phyloP scores from a whole-genome alignment of 192 early-diverging fungal genomes.

The Coemansia sp. region DNA sequence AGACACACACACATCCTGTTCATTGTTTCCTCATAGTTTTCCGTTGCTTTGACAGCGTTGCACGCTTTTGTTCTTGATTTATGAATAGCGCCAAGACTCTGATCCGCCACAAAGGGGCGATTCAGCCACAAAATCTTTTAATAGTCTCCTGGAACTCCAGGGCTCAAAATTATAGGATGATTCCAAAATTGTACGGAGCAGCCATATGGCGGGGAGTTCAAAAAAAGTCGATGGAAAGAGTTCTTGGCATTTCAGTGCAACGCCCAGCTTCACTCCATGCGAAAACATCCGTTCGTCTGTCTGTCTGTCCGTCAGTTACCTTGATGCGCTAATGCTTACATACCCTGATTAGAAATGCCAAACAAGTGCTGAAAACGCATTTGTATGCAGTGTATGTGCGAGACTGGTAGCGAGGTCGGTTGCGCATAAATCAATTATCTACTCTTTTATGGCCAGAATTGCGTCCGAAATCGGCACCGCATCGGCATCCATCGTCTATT shows the following conservation, averaged over 20 bases:
- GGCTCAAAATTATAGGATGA: not conserved
- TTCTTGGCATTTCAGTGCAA: not conserved
- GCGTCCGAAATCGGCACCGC: conserved; percentile 1
- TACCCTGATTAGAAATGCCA: too few species aligned
- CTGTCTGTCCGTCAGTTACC: too few species aligned
- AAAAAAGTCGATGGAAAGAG: too few species aligned
- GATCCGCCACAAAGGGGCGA: not conserved
- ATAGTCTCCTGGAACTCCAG: not conserved
- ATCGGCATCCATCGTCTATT: not conserved
- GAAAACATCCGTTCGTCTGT: too few species aligned
- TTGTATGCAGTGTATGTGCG: not conserved
- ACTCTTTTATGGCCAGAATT: not conserved
- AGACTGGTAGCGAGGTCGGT: conserved; percentile 4
- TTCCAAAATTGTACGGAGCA: not conserved
- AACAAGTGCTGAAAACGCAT: too few species aligned
- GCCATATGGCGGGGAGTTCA: not conserved
- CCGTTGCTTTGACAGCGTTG: not conserved
- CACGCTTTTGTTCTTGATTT: not conserved
- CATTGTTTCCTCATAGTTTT: not conserved
- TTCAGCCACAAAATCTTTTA: not conserved
- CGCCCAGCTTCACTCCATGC: too few species aligned
- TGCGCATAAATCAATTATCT: not conserved
- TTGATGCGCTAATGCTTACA: too few species aligned
- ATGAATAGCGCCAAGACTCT: not conserved
- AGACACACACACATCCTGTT: not conserved